Percentiles rank a stretch among this genome's conserved stretches.
These are phyloP conservation scores for Mycosphaerella sp. DNA, from an alignment of 2,329 filamentous ascomycete species.

Conservation along the genomic window DNA sequence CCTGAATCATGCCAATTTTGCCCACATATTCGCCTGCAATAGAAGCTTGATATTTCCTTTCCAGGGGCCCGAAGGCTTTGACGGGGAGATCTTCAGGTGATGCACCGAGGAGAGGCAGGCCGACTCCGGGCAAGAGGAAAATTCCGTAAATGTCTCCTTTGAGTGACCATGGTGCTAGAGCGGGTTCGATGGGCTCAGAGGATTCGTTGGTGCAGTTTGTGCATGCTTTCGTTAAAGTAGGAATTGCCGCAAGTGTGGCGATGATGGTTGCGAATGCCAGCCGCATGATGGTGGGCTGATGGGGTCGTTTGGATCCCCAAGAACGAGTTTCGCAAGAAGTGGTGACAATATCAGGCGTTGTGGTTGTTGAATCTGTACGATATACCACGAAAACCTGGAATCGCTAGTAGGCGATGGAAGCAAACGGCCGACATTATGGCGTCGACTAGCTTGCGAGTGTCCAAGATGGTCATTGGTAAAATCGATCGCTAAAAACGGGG, in stretches of 20 bases:
- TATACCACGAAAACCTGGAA: too few species aligned
- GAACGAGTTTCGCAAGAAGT: too few species aligned
- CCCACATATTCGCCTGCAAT: conserved; percentile 15
- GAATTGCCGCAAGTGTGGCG: neutral
- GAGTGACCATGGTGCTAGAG: conserved; percentile 16
- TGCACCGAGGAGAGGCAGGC: conserved; percentile 6
- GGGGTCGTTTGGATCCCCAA: too few species aligned
- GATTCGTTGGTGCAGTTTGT: conserved; percentile 19
- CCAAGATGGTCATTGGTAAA: too few species aligned
- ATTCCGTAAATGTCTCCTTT: conserved; percentile 16
- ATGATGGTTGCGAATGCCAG: neutral
- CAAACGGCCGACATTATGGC: too few species aligned
- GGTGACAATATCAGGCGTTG: too few species aligned
- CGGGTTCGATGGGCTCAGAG: conserved; percentile 11
- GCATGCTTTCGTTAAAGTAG: conserved; percentile 1
- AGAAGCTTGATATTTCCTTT: conserved; percentile 11
- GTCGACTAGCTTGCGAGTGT: too few species aligned
- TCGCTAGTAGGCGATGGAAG: too few species aligned
- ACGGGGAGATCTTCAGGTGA: conserved; percentile 1
- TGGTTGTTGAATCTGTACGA: too few species aligned
- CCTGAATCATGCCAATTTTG: conserved; percentile 19
- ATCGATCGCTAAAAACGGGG: too few species aligned
- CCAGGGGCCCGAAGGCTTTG: conserved; percentile 15
- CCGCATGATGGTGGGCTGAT: neutral
- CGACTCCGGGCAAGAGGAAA: conserved; percentile 12